These are phyloP conservation scores for Populus euphratica DNA, from an alignment of 345 rosid genomes.

Conservation along the genomic window DNA sequence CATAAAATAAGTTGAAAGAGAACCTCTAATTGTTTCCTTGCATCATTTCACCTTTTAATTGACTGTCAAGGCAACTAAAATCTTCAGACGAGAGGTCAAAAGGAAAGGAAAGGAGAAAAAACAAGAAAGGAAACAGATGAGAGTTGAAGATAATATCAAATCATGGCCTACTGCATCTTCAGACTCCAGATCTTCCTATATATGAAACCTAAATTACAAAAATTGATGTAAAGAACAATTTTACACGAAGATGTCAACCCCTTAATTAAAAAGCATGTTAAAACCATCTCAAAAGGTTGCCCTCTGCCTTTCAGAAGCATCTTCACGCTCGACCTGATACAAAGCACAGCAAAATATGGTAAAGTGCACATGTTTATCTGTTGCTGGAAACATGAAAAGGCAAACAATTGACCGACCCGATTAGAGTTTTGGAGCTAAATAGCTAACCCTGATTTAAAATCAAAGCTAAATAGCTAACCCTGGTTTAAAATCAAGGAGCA, in stretches of 20 bases:
- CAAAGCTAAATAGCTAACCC: neutral
- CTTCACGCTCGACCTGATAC: constrained; percentile 59
- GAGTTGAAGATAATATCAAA: neutral
- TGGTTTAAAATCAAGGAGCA: too few species aligned
- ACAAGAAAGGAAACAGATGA: neutral
- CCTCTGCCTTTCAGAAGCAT: constrained; percentile 40
- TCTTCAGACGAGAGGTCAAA: neutral
- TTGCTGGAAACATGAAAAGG: neutral
- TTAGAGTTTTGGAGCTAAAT: neutral
- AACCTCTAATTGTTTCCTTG: too few species aligned
- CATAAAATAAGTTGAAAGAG: too few species aligned
- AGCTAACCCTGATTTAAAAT: too few species aligned
- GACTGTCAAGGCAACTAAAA: too few species aligned
- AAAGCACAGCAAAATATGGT: neutral
- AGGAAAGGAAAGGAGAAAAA: neutral
- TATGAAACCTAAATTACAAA: neutral
- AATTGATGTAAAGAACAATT: neutral
- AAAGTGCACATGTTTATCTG: neutral
- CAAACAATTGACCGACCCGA: neutral
- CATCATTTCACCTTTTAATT: too few species aligned
- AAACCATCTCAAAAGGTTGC: constrained; percentile 26
- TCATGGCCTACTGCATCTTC: neutral
- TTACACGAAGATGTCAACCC: neutral
- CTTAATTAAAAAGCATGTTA: neutral
- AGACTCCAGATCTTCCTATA: neutral